Base-by-base conservation (phyloP, 148 eudicot genomes). In the Diospyros kaki region DNA sequence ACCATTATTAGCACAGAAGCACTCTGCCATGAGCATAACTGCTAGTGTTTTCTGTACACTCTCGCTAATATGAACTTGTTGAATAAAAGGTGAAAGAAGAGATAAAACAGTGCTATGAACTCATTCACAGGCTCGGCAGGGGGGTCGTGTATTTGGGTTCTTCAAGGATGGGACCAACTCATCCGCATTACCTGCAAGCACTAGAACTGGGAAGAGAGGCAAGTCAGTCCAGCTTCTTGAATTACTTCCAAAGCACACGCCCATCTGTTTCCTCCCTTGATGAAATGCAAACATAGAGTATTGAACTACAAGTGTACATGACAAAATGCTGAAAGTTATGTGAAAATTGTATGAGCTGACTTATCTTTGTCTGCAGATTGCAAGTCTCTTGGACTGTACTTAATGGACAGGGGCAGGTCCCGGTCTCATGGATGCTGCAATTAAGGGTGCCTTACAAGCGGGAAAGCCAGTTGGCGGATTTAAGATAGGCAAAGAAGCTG, bases 341-440 rank as follows among this genome's bases (percentile, higher is more conserved):
- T 60, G 13, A 41, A 28, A 28, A 68, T 59, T 18, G 14, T 62
- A 18, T 50, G 61, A 65, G 42, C 56, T n/a, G 54, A 60, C 50
- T 40, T 56, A 13, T 46, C 63, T 5, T 42, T 15, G 51, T 73
- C 66, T 73, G 76, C 85, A 94, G 98, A 78, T 90, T 60, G 96
- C 96, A 7, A 82, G 76, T 45, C 84, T 94, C 76, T 85, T 92
- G 84, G 80, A 83, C 55, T 84, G 97, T 86, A 90, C 98, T 72
- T 81, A 96, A 41, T 94, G 98, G 98, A 82, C 97, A 58, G 98
- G 98, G 79, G 98, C 90, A 69, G 98, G 98, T 73, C 98, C 98
- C 54, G 98, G 98, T 40, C 85, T 94, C 71, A 94, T 94, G 98
- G 98, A 94, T 90, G 98, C 97, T 45, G 97, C 83, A 50, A 87